A percentile compares a stretch with the other conserved stretches of the same genome.
phyloP scores from a whole-genome alignment of 495 filamentous ascomycete genomes.

The Monascus purpureus region DNA sequence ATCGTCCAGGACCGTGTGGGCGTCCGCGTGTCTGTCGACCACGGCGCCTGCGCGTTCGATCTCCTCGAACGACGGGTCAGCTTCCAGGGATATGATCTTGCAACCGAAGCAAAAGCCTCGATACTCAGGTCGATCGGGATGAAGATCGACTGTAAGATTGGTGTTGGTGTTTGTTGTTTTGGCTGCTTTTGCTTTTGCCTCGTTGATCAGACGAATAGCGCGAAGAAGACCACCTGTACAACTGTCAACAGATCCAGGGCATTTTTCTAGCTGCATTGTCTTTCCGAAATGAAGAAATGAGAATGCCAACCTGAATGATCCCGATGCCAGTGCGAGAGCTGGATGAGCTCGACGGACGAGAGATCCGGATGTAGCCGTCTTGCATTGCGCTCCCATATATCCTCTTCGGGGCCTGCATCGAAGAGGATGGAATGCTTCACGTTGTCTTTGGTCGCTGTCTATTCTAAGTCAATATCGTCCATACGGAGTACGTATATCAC shows the following conservation, averaged over 20 bases:
- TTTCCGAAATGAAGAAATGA: too few species aligned
- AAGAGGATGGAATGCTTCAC: conserved; percentile 42
- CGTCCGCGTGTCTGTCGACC: conserved; percentile 27
- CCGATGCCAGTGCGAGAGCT: conserved; percentile 60
- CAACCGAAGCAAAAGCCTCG: conserved; percentile 34
- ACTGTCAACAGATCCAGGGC: conserved; percentile 4
- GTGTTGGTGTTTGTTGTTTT: conserved; percentile 7
- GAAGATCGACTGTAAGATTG: conserved; percentile 34
- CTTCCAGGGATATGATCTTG: conserved; percentile 36
- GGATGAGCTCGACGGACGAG: conserved; percentile 57
- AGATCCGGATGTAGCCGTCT: conserved; percentile 34
- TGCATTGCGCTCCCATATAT: conserved; percentile 41
- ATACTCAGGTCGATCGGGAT: conserved; percentile 41
- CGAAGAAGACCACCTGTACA: conserved; percentile 31
- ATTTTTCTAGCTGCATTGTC: too few species aligned
- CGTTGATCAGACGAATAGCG: conserved; percentile 33
- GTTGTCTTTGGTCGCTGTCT: conserved; percentile 41
- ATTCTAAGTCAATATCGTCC: neutral
- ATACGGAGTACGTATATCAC: neutral
- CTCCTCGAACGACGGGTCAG: conserved; percentile 43
- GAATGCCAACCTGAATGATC: conserved; percentile 36
- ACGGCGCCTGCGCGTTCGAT: conserved; percentile 31
- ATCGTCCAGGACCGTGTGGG: conserved; percentile 38
- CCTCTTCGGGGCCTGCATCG: conserved; percentile 44
- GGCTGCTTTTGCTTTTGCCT: conserved; percentile 24